phyloP scores from a whole-genome alignment of 495 filamentous ascomycete species.

The Trichocladium antarcticum region DNA sequence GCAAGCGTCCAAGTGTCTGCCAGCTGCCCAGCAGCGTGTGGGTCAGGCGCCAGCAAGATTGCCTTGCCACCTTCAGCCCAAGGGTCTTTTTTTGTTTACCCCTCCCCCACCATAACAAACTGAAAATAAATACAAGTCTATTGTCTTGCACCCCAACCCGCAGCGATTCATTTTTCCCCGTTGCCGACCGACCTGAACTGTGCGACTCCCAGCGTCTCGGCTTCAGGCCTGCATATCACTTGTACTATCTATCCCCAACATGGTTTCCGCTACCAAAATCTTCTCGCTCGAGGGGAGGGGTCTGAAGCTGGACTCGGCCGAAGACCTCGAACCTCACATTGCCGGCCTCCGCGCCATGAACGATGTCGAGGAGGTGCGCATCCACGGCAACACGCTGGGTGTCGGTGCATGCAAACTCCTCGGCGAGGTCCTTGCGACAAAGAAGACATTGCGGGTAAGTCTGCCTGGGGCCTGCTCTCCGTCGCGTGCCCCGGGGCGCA shows the following conservation, averaged over 20 bases:
- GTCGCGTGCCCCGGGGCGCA: neutral
- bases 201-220: neutral
- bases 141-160: constrained; percentile 4
- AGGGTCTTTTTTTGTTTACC: constrained; percentile 16
- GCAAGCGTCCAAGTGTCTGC: neutral
- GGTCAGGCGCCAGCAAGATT: neutral
- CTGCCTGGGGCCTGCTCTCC: neutral
- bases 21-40: constrained; percentile 5
- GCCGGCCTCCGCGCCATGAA: constrained; percentile 55
- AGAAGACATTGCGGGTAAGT: constrained; percentile 62
- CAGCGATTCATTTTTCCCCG: neutral
- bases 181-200: neutral
- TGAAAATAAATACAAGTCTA: neutral
- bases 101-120: constrained; percentile 24
- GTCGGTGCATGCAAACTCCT: constrained; percentile 76
- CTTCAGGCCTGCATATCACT: constrained; percentile 1
- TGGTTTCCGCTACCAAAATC: constrained; percentile 47
- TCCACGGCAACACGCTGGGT: constrained; percentile 85
- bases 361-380: constrained; percentile 69
- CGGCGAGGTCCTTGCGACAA: constrained; percentile 64
- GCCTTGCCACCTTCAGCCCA: neutral
- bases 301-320: constrained; percentile 79
- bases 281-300: constrained; percentile 86
- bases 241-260: constrained; percentile 16
- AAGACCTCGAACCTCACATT: constrained; percentile 79